Percentiles rank a stretch among this genome's conserved stretches.
phyloP scores from a whole-genome alignment of 805 yeast genomes.

The Torulaspora maleeae region DNA sequence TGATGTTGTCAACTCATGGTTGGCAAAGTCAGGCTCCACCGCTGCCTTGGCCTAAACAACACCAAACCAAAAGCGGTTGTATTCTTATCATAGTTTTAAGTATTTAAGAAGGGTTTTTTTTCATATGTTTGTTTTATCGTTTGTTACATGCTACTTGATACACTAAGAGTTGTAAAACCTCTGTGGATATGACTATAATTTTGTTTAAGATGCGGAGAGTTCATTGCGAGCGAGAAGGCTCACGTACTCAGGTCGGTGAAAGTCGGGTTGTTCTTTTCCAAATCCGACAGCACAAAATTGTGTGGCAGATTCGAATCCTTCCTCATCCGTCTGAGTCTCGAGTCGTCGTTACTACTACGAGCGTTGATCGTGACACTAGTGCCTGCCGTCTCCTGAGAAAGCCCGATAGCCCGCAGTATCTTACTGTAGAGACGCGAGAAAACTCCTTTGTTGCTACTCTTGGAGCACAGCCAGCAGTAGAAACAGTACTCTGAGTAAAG shows the following conservation, averaged over 20 bases:
- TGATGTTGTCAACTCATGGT: conserved; percentile 59
- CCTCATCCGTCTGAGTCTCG: conserved; percentile 21
- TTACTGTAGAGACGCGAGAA: conserved; percentile 1
- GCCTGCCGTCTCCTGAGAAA: background rate
- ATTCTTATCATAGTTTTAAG: background rate
- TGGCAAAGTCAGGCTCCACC: conserved; percentile 46
- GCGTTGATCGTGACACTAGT: background rate
- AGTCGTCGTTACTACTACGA: conserved; percentile 3
- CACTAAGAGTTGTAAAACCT: background rate
- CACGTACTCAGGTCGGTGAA: conserved; percentile 18
- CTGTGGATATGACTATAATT: conserved; percentile 1
- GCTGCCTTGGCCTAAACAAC: conserved; percentile 28
- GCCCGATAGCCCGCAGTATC: background rate
- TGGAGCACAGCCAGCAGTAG: conserved; percentile 39
- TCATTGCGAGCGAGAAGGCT: background rate
- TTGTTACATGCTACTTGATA: conserved; percentile 1
- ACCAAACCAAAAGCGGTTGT: conserved; percentile 1
- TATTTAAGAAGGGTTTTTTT: background rate
- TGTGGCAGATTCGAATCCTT: conserved; percentile 31
- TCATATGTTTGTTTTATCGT: background rate
- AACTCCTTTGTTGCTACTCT: conserved; percentile 9
- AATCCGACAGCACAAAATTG: conserved; percentile 19
- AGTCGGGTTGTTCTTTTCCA: conserved; percentile 22
- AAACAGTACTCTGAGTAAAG: conserved; percentile 47
- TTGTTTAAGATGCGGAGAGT: background rate